These are phyloP conservation scores for Leptomonas pyrrhocoris DNA, from an alignment of 208 protist species.

Conservation along the genomic window DNA sequence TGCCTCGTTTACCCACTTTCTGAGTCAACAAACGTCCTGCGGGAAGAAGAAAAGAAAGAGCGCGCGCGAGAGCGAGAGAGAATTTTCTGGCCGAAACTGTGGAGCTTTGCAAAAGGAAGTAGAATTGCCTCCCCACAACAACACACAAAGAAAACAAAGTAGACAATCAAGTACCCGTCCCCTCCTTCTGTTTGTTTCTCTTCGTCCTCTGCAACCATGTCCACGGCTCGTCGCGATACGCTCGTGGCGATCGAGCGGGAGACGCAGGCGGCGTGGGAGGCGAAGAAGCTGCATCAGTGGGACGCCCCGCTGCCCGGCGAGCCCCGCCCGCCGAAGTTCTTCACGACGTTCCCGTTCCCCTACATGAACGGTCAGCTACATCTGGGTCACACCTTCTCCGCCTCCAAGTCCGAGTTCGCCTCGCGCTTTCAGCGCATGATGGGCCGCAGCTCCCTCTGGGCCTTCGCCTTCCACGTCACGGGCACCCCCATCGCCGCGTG, in stretches of 20 bases:
- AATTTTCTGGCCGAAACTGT: too few relatives aligned
- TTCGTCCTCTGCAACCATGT: conserved; percentile 42
- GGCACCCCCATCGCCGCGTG: conserved; percentile 99
- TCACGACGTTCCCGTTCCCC: conserved; percentile 99
- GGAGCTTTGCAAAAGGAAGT: too few relatives aligned
- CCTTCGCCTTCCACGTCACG: conserved; percentile 99
- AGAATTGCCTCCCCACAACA: too few relatives aligned
- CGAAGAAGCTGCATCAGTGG: conserved; percentile 63
- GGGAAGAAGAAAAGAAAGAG: not conserved
- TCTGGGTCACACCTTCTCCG: conserved; percentile 99
- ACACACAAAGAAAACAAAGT: too few relatives aligned
- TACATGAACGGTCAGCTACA: conserved; percentile 99
- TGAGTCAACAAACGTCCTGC: too few relatives aligned
- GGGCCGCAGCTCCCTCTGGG: conserved; percentile 98
- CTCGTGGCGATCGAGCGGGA: conserved; percentile 74
- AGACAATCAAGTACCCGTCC: not conserved
- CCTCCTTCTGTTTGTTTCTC: not conserved
- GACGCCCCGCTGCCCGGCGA: conserved; percentile 66
- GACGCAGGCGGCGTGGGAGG: conserved; percentile 67
- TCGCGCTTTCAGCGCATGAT: conserved; percentile 97
- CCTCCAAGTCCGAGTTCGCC: conserved; percentile 99
- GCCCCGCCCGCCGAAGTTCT: conserved; percentile 90
- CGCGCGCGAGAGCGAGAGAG: too few relatives aligned
- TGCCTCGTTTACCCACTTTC: not conserved
- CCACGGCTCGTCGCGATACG: conserved; percentile 76